Conservation (phyloP, 2,329 filamentous ascomycete species). For the Fusarium sp. region DNA sequence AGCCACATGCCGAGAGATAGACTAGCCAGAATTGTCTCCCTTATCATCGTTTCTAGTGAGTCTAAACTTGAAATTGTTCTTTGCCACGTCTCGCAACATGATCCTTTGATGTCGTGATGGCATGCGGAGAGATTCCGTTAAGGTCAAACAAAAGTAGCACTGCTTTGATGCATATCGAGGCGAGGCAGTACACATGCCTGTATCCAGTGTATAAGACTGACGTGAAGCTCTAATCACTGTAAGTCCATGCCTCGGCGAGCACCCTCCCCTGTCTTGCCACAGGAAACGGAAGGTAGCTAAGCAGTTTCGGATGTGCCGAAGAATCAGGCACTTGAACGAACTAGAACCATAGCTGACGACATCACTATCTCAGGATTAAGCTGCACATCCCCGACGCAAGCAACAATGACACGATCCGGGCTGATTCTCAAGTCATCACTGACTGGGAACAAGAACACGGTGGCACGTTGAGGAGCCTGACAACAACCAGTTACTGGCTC, state of each 20-base stretch:
- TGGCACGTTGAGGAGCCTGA: neutral
- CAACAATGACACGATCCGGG: neutral
- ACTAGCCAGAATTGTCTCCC: neutral
- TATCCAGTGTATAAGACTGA: neutral
- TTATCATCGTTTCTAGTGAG: neutral
- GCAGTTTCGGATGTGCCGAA: neutral
- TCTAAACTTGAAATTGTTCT: neutral
- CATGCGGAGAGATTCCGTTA: neutral
- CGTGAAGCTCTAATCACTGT: neutral
- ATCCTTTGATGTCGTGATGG: neutral
- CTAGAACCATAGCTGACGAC: neutral
- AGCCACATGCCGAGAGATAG: neutral
- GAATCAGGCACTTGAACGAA: neutral
- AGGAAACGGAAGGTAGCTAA: neutral
- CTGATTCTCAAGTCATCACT: neutral
- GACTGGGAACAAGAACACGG: neutral
- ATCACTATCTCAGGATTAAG: neutral
- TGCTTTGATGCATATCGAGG: neutral
- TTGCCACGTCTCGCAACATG: neutral
- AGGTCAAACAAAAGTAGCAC: rapidly evolving
- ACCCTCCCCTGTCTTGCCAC: neutral
- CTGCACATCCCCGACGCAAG: neutral
- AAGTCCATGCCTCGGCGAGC: neutral
- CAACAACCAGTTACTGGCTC: neutral
- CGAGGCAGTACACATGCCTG: neutral